Conservation (phyloP, 2,329 filamentous ascomycete species). For the Fusarium ambrosium region DNA sequence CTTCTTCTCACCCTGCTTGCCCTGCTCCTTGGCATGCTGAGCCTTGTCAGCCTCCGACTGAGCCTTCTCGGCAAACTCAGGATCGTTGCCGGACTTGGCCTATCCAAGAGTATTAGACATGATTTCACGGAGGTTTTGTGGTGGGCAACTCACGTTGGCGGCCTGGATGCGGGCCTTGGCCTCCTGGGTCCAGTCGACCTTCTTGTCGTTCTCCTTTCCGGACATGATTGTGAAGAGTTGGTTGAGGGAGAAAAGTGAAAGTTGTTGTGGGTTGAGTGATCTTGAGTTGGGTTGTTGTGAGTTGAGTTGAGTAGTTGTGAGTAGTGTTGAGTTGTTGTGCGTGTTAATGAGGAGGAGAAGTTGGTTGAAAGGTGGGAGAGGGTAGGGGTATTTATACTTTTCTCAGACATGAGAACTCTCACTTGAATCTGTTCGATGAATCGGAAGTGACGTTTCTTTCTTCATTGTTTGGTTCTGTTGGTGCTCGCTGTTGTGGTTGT, state of each 20-base stretch:
- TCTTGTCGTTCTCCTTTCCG: not conserved
- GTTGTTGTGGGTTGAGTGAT: not conserved
- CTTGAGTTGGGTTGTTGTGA: not conserved
- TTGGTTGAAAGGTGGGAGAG: not conserved
- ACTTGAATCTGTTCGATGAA: not conserved
- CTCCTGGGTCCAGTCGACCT: slow-evolving; percentile 13
- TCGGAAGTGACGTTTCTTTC: not conserved
- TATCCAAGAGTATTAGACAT: not conserved
- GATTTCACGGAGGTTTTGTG: not conserved
- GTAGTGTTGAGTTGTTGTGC: not conserved
- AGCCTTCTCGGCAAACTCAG: slow-evolving; percentile 14
- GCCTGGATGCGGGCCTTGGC: slow-evolving; percentile 19
- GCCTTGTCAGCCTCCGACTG: slow-evolving; percentile 6
- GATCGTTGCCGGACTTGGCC: slow-evolving; percentile 20
- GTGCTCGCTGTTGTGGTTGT: not conserved
- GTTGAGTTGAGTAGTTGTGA: not conserved
- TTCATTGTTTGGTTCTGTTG: not conserved
- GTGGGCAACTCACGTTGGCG: not conserved
- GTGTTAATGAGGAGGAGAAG: slow-evolving; percentile 5
- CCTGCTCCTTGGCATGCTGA: not conserved
- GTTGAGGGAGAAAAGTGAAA: not conserved
- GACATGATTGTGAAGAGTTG: slow-evolving; percentile 21
- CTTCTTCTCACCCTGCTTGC: slow-evolving; percentile 18
- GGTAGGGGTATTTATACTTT: slow-evolving; percentile 25
- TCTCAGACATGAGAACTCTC: not conserved